Conservation (phyloP, 495 filamentous ascomycete genomes). For the Aspergillus hancockii region DNA sequence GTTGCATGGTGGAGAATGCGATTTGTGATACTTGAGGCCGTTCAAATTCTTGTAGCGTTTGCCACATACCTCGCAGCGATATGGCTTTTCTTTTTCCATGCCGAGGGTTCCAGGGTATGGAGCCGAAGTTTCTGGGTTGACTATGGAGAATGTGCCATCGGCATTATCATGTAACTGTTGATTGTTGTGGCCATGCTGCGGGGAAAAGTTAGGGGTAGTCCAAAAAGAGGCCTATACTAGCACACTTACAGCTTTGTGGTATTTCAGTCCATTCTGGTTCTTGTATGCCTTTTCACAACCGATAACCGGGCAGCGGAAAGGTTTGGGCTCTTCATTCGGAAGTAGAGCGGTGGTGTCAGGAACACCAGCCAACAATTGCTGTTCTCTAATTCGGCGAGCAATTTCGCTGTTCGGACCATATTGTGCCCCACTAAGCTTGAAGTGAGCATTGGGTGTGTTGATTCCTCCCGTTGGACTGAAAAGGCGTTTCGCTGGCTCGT, state of each 20-base stretch:
- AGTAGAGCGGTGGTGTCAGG: conserved; percentile 53
- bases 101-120: conserved; percentile 95
- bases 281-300: conserved; percentile 99
- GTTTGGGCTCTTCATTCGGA: conserved; percentile 79
- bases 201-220: conserved; percentile 6
- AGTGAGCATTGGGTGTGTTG: conserved; percentile 65
- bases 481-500: conserved; percentile 91
- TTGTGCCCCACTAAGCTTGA: conserved; percentile 70
- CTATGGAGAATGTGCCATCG: conserved; percentile 96
- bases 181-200: conserved; percentile 88
- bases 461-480: conserved; percentile 82
- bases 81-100: conserved; percentile 99
- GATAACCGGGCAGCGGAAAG: conserved; percentile 95
- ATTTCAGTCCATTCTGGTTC: conserved; percentile 98
- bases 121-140: conserved; percentile 90
- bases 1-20: conserved; percentile 75
- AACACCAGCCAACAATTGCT: conserved; percentile 70
- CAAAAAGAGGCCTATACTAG: conserved; percentile 3
- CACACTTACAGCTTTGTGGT: conserved; percentile 65
- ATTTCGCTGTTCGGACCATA: conserved; percentile 75
- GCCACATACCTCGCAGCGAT: conserved; percentile 92
- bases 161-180: conserved; percentile 94
- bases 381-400: conserved; percentile 66
- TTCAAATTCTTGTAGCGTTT: conserved; percentile 99
- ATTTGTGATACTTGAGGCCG: conserved; percentile 89